Conservation (phyloP, 148 eudicot genomes). For the Chenopodium album region DNA sequence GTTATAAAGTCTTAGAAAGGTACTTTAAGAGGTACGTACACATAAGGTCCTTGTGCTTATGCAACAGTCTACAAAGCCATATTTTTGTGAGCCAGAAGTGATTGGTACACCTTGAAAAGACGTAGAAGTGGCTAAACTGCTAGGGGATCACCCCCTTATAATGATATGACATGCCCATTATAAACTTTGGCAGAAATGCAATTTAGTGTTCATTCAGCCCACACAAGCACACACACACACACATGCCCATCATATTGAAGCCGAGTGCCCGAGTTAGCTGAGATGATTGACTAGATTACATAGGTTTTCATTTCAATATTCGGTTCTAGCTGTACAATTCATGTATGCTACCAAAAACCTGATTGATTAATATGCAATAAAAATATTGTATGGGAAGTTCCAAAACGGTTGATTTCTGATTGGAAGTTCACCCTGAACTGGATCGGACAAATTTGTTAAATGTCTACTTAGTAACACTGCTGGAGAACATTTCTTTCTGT, state of each 20-base stretch:
- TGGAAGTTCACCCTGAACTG: slow-evolving; percentile 1
- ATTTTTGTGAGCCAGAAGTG: neutral
- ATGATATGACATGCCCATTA: neutral
- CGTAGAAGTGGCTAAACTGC: neutral
- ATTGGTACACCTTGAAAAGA: neutral
- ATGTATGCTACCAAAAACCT: neutral
- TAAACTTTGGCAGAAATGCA: neutral
- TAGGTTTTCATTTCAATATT: slow-evolving; percentile 11
- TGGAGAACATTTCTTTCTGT: neutral
- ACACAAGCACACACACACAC: too few relatives aligned
- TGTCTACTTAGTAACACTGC: neutral
- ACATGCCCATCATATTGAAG: neutral
- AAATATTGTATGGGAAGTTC: neutral
- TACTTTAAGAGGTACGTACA: too few relatives aligned
- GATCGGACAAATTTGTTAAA: neutral
- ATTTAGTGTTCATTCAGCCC: neutral
- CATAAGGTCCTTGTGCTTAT: too few relatives aligned
- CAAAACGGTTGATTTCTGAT: neutral
- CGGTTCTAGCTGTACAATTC: neutral
- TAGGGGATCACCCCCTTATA: neutral
- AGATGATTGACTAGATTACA: neutral
- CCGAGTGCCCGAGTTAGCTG: slow-evolving; percentile 11
- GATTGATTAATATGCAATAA: neutral
- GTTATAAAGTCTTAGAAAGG: too few relatives aligned
- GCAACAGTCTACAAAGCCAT: too few relatives aligned